Evolutionary conservation across 176 grass and related monocot genomes (phyloP), one percentile per base, ranked within the genome.

Genomic region (Eragrostis nindensis): DNA sequence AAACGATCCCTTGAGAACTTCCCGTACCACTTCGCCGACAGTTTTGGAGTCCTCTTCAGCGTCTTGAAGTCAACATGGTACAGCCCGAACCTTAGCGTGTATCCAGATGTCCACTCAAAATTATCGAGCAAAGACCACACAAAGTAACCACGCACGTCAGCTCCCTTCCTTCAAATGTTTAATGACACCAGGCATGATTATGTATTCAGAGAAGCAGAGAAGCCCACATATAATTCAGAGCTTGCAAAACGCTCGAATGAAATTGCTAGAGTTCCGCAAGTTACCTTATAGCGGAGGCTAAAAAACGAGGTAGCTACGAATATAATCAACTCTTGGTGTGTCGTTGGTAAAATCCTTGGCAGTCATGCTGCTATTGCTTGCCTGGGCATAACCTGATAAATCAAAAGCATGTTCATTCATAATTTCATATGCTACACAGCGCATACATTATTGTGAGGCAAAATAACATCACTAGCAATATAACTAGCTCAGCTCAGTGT

Each of bases 121-220:
- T 88, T 66, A 17, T 95, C 93, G 0, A 95, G 42, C 15, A 95
- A 53, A 56, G 93, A 80, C 93, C 93, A 95, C 42, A 90, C 38
- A 54, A 95, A 95, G 74, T 95, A 95, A 1, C 90, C 93, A 25
- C 82, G 82, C 12, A 95, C 82, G 32, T 92, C 85, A 57, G 82
- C 93, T 83, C 93, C 87, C 77, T 90, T 85, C 66, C 93, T 95
- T 40, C 15, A 42, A 52, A 38, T 9, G 19, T 75, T 62, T 11
- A 0, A 65, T 40, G 66, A 70, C 16, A 52, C 5, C 32, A 18
- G 19, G 17, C 44, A 21, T 52, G 19, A 42, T 50, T 24, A 42
- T 50, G 38, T 36, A 36, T 36, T 36, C 32, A 4, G 32, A n/a
- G n/a, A 36, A 4, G 32, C 32, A 59, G 16, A 60, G 3, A 53